Evolutionary conservation across 257 asterid genomes (phyloP).

Genomic region (Rubia yunnanensis): DNA sequence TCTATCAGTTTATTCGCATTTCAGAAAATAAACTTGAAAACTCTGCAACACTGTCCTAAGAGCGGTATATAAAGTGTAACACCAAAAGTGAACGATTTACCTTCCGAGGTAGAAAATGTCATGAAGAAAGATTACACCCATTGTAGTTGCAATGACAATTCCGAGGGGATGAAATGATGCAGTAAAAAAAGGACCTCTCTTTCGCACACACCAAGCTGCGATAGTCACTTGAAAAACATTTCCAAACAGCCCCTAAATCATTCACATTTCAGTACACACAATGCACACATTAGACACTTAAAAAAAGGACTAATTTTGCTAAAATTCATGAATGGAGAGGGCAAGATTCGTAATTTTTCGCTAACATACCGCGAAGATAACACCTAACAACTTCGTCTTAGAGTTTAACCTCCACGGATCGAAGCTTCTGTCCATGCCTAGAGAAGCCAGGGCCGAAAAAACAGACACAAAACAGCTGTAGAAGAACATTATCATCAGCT

Average conservation of each 20-base stretch:
- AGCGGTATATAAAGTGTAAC: no score
- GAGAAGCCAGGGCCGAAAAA: constrained; percentile 37
- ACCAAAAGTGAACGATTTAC: no score
- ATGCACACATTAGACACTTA: not conserved
- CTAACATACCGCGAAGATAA: constrained; percentile 49
- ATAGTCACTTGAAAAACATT: constrained; percentile 50
- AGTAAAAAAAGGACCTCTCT: constrained; percentile 56
- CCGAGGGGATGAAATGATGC: constrained; percentile 63
- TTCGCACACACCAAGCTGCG: constrained; percentile 49
- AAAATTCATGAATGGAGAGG: not conserved
- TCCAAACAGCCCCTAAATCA: constrained; percentile 50
- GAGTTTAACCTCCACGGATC: constrained; percentile 45
- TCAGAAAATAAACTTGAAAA: not conserved
- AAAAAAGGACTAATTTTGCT: not conserved
- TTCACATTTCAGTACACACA: no score
- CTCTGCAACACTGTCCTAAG: no score
- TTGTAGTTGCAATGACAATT: constrained; percentile 31
- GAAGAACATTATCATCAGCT: constrained; percentile 49
- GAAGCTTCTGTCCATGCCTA: constrained; percentile 30
- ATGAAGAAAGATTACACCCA: constrained; percentile 43
- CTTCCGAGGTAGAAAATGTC: constrained; percentile 63
- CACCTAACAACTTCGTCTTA: constrained; percentile 34
- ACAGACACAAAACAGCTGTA: constrained; percentile 50
- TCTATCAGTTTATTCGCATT: not conserved
- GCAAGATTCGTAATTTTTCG: not conserved